phyloP scores from a whole-genome alignment of 2,329 filamentous ascomycete genomes.

The Stagonosporopsis chrysanthemi region DNA sequence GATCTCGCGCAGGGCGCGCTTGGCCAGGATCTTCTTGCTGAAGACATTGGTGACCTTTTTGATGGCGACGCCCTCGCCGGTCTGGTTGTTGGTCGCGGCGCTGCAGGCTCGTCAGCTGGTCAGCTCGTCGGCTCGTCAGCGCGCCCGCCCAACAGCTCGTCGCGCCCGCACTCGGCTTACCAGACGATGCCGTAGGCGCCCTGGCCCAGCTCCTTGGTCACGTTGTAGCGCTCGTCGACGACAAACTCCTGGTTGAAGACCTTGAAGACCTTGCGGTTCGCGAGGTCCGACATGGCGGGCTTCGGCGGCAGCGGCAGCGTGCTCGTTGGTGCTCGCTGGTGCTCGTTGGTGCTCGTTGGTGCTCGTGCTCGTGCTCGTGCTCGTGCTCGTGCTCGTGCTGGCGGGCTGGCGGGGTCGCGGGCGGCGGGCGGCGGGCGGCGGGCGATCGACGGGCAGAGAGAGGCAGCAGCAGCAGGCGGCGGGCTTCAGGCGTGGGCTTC shows the following conservation, averaged over 20 bases:
- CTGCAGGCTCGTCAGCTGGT: constrained; percentile 59
- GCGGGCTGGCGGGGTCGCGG: constrained; percentile 3
- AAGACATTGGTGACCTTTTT: constrained; percentile 99
- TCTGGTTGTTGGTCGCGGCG: constrained; percentile 90
- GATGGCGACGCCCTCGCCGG: constrained; percentile 92
- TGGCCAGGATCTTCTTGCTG: constrained; percentile 99
- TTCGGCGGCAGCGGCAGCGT: constrained; percentile 3
- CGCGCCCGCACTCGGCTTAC: constrained; percentile 60
- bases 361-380: neutral
- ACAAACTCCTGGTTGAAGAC: constrained; percentile 99
- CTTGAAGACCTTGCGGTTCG: constrained; percentile 71
- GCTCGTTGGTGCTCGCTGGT: no score
- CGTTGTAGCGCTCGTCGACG: constrained; percentile 96
- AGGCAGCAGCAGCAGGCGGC: constrained; percentile 2
- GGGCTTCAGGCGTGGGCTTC: neutral
- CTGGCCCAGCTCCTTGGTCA: constrained; percentile 98
- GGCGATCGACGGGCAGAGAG: constrained; percentile 15
- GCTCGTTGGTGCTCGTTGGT: no score
- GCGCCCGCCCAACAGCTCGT: no score
- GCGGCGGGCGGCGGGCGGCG: constrained; percentile 2
- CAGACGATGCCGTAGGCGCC: constrained; percentile 99
- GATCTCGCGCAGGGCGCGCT: constrained; percentile 96
- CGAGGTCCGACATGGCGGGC: constrained; percentile 63
- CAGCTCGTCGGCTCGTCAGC: no score
- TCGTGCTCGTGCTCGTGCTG: neutral